phyloP scores from a whole-genome alignment of 2,329 filamentous ascomycete species.

The Scedosporium aurantiacum region DNA sequence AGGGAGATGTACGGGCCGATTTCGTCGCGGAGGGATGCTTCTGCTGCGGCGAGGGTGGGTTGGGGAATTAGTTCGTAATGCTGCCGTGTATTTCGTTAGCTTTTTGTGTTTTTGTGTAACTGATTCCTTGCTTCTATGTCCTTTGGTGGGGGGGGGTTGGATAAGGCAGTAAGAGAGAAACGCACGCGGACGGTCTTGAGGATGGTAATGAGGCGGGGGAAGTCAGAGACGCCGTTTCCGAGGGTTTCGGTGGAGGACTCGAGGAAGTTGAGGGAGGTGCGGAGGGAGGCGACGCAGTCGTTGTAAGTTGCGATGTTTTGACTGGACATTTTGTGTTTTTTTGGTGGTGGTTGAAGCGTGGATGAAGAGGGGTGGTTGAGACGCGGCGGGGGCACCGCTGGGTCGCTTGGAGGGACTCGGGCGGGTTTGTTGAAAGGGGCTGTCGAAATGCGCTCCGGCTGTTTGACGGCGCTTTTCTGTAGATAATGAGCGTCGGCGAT shows the following conservation, averaged over 20 bases:
- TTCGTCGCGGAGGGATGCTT: constrained; percentile 74
- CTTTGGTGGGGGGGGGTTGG: constrained; percentile 72
- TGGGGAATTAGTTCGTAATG: constrained; percentile 92
- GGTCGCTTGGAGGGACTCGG: neutral
- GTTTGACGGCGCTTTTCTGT: too few species aligned
- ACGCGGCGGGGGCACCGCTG: neutral
- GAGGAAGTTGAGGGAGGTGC: constrained; percentile 48
- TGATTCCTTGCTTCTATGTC: constrained; percentile 17
- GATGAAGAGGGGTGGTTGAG: neutral
- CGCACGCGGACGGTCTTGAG: constrained; percentile 47
- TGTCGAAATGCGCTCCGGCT: too few species aligned
- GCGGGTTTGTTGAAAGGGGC: neutral
- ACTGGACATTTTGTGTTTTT: neutral
- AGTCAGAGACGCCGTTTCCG: constrained; percentile 44
- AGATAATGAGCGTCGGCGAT: too few species aligned
- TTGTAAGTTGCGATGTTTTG: constrained; percentile 28
- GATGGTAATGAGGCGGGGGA: constrained; percentile 42
- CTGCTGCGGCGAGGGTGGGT: constrained; percentile 67
- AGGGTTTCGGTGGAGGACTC: constrained; percentile 49
- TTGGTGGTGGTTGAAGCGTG: neutral
- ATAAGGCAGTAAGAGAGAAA: constrained; percentile 6
- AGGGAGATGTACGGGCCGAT: constrained; percentile 77
- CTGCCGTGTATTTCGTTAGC: constrained; percentile 26
- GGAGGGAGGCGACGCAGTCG: constrained; percentile 49
- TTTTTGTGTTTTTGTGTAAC: neutral